These are phyloP conservation scores for Peronospora tabacina DNA, from an alignment of 352 stramenopile species.

Conservation along the genomic window DNA sequence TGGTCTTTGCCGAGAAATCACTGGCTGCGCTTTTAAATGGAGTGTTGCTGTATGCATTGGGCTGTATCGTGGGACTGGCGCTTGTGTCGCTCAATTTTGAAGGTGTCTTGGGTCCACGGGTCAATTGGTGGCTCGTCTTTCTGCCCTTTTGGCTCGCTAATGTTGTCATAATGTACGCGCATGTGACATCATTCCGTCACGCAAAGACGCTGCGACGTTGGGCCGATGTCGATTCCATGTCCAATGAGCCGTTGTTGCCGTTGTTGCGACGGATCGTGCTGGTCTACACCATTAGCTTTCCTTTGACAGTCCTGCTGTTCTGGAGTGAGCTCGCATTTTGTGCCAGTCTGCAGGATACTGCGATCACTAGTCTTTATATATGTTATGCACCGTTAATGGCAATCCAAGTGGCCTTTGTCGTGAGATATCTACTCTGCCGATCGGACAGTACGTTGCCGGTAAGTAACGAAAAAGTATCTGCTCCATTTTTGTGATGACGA, in stretches of 20 bases:
- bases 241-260: constrained; percentile 71
- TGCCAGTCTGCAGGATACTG: constrained; percentile 46
- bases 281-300: constrained; percentile 66
- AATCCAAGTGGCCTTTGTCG: constrained; percentile 74
- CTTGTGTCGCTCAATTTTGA: constrained; percentile 78
- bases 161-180: constrained; percentile 43
- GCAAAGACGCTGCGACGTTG: constrained; percentile 60
- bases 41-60: constrained; percentile 68
- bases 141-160: constrained; percentile 78
- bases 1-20: constrained; percentile 71
- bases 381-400: constrained; percentile 74
- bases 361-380: constrained; percentile 62
- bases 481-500: not conserved
- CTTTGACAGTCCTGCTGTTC: constrained; percentile 58
- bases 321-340: constrained; percentile 83
- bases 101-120: constrained; percentile 39
- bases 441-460: constrained; percentile 71
- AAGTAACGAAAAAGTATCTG: constrained; percentile 20
- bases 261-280: constrained; percentile 67
- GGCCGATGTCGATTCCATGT: constrained; percentile 75
- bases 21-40: constrained; percentile 65
- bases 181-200: constrained; percentile 54
- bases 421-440: constrained; percentile 73
- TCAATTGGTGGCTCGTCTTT: constrained; percentile 83
- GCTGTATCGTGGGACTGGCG: constrained; percentile 59